Conservation (phyloP, 495 filamentous ascomycete species). For the Aspergillus bertholletiae region DNA sequence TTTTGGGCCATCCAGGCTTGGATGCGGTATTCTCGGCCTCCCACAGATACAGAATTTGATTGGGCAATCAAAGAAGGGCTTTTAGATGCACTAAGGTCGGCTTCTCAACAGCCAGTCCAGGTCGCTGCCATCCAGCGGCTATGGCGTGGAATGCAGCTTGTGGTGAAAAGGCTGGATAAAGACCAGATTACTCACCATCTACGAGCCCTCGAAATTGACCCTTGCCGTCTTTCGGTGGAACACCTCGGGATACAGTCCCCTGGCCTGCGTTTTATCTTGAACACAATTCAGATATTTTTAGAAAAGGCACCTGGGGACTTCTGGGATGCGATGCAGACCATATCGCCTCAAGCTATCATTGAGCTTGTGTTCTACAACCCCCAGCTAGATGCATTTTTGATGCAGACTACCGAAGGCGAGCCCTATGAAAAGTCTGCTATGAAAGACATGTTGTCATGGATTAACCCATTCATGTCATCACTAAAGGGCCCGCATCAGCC, state of each 20-base stretch:
- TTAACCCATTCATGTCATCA: constrained; percentile 69
- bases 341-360: constrained; percentile 67
- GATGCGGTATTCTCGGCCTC: constrained; percentile 51
- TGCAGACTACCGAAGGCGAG: constrained; percentile 51
- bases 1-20: constrained; percentile 69
- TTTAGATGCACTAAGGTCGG: constrained; percentile 29
- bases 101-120: constrained; percentile 46
- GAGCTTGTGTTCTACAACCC: constrained; percentile 74
- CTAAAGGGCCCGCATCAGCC: constrained; percentile 66
- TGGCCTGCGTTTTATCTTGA: constrained; percentile 58
- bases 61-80: constrained; percentile 75
- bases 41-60: constrained; percentile 70
- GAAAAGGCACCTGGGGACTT: constrained; percentile 72
- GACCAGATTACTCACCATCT: constrained; percentile 73
- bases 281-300: constrained; percentile 63
- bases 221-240: constrained; percentile 72
- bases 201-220: constrained; percentile 71
- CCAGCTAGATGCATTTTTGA: constrained; percentile 59
- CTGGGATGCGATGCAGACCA: constrained; percentile 80
- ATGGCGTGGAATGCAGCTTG: constrained; percentile 70
- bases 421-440: constrained; percentile 52
- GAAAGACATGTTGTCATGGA: constrained; percentile 67
- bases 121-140: constrained; percentile 56
- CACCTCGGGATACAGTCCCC: constrained; percentile 62
- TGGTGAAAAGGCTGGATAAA: constrained; percentile 67